phyloP scores from a whole-genome alignment of 129 eudicot species.

The Kitagawia praeruptora region DNA sequence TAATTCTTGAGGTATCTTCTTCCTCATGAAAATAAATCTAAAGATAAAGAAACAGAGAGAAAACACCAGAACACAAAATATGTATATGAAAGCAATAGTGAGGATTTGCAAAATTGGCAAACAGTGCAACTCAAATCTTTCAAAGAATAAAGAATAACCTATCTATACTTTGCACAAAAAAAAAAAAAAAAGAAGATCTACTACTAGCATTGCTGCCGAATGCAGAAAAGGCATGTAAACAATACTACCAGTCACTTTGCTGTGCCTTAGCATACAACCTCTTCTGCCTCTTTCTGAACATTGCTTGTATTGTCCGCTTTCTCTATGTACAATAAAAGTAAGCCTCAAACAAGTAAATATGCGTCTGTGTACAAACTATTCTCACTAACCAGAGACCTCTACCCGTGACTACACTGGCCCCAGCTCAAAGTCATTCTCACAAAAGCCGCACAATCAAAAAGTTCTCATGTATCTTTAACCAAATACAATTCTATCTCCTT shows the following conservation, averaged over 20 bases:
- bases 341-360: background rate
- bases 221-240: background rate
- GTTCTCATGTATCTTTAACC: background rate
- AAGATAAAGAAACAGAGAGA: background rate
- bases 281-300: background rate
- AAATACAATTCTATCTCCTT: slow-evolving; percentile 13
- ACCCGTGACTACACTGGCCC: background rate
- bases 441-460: background rate
- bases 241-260: background rate
- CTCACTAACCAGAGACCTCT: background rate
- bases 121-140: background rate
- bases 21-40: too few relatives aligned
- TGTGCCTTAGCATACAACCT: background rate
- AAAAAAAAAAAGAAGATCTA: background rate
- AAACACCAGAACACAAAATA: background rate
- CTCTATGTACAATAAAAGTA: slow-evolving; percentile 7
- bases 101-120: background rate
- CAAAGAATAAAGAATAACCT: slow-evolving; percentile 11
- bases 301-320: background rate
- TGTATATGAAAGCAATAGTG: background rate
- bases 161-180: background rate
- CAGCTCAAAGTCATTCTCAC: background rate
- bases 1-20: background rate
- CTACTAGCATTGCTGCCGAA: background rate
- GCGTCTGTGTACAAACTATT: background rate